Evolutionary conservation across 2,329 filamentous ascomycete genomes (phyloP), one percentile per base, ranked within the genome.

Genomic region (Botrytis byssoidea): DNA sequence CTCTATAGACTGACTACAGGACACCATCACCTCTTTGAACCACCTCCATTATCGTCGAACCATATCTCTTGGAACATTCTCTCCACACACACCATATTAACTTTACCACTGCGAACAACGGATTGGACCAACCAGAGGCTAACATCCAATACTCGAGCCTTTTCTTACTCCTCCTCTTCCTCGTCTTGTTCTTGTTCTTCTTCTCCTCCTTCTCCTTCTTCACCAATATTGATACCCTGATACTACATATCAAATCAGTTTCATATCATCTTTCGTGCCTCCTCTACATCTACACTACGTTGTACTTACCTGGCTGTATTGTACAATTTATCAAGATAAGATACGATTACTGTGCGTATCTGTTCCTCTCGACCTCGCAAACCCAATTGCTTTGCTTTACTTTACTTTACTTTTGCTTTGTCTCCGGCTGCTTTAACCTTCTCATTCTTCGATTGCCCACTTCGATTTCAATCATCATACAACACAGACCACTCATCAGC

Each of bases 401-500:
- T 64, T n/a, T 35, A 2, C 60, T 63, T 63, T n/a, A 29, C 60
- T 42, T 64, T 42, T 57, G 35, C 32, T 57, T 57, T 42, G 25
- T 57, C 66, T 57, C 35, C 42, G 14, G 66, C 66, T 29, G 66
- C 66, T 69, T 69, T 57, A 69, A 42, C 48, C 10, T 18, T 29
- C 6, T 16, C 5, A 9, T 57, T 16, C 35, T 32, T 35, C 32
- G 8, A 32, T 25, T 66, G 22, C 63, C 42, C 42, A 64, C 25
- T 29, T 64, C 61, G 8, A 64, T 48, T 18, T 48, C 42, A 16
- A 25, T 37, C n/a, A 32, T 60, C 55, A 42, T 25, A 32, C 48
- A 32, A 40, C 25, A 69, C 67, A 42, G n/a, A 60, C 32, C 35
- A n/a, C 29, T 46, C 42, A 57, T 71, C 69, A 46, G 57, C 42